phyloP scores from a whole-genome alignment of 345 rosid genomes.

The Syzygium aqueum region DNA sequence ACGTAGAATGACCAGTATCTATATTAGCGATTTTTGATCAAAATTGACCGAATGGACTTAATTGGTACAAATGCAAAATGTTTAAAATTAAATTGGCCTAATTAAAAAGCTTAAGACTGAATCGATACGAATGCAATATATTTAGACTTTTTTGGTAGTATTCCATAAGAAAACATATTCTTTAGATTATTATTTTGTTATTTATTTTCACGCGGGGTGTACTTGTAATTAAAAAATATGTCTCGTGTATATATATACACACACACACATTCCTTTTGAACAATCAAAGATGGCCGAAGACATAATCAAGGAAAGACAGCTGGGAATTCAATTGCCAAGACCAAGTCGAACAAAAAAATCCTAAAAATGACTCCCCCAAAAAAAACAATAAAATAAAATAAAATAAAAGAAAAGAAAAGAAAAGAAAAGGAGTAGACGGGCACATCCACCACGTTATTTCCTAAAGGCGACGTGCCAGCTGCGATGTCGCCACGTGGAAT shows the following conservation, averaged over 20 bases:
- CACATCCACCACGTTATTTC: not conserved
- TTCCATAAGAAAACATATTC: not conserved
- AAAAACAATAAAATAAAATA: not conserved
- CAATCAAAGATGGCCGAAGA: not conserved
- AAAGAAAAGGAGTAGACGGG: not conserved
- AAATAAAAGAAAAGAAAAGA: accelerated
- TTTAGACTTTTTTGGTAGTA: too few relatives aligned
- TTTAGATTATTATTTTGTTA: not conserved
- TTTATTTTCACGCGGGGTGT: not conserved
- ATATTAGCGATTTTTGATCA: too few relatives aligned
- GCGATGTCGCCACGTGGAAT: not conserved
- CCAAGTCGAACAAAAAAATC: not conserved
- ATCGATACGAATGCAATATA: too few relatives aligned
- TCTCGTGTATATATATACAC: not conserved
- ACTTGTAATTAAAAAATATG: not conserved
- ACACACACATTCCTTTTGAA: not conserved
- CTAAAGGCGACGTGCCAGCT: not conserved
- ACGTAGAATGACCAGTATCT: too few relatives aligned
- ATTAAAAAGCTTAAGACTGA: too few relatives aligned
- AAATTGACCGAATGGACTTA: too few relatives aligned
- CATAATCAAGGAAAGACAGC: not conserved
- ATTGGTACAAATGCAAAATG: too few relatives aligned
- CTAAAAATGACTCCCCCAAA: not conserved
- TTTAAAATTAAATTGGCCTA: too few relatives aligned
- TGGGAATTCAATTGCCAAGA: not conserved